phyloP scores from a whole-genome alignment of 2,329 filamentous ascomycete genomes.

The Fusarium phyllophilum region DNA sequence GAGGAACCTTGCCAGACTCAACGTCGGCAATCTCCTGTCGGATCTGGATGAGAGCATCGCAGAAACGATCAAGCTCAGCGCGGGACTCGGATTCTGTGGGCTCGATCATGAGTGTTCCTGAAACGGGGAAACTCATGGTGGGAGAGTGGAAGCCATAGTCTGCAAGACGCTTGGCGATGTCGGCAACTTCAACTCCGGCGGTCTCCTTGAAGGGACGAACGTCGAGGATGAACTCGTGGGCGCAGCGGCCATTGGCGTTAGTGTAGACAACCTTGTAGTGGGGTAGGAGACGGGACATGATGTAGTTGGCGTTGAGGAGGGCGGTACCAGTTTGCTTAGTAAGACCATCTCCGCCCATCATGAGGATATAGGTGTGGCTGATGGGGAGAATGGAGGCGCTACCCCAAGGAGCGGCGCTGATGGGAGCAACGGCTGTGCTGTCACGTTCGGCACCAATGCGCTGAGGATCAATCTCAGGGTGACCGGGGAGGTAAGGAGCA shows the following conservation, averaged over 20 bases:
- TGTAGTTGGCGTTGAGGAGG: slow-evolving; percentile 95
- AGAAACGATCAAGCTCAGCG: slow-evolving; percentile 92
- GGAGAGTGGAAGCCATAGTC: slow-evolving; percentile 98
- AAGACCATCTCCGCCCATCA: slow-evolving; percentile 81
- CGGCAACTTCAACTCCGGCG: slow-evolving; percentile 87
- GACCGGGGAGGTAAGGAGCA: slow-evolving; percentile 69
- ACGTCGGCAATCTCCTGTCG: slow-evolving; percentile 84
- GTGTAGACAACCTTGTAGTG: slow-evolving; percentile 95
- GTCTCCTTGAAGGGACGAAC: slow-evolving; percentile 85
- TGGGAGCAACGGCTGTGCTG: slow-evolving; percentile 56
- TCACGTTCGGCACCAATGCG: slow-evolving; percentile 56
- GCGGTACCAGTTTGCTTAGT: slow-evolving; percentile 92
- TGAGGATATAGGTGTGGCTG: slow-evolving; percentile 93
- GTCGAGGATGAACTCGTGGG: slow-evolving; percentile 97
- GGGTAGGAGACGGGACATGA: slow-evolving; percentile 84
- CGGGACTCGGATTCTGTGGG: slow-evolving; percentile 94
- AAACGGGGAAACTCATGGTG: slow-evolving; percentile 96
- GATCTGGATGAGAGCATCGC: slow-evolving; percentile 88
- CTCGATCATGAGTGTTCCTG: slow-evolving; percentile 97
- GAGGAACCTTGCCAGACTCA: slow-evolving; percentile 81
- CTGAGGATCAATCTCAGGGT: slow-evolving; percentile 44
- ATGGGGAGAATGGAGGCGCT: slow-evolving; percentile 94
- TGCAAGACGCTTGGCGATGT: slow-evolving; percentile 94
- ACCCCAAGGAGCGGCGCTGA: slow-evolving; percentile 75
- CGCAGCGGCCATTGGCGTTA: slow-evolving; percentile 87